Evolutionary conservation across 768 basidiomycete species (phyloP), one percentile per base, ranked within the genome.

Genomic region (Gloeopeniophorella convolvens): DNA sequence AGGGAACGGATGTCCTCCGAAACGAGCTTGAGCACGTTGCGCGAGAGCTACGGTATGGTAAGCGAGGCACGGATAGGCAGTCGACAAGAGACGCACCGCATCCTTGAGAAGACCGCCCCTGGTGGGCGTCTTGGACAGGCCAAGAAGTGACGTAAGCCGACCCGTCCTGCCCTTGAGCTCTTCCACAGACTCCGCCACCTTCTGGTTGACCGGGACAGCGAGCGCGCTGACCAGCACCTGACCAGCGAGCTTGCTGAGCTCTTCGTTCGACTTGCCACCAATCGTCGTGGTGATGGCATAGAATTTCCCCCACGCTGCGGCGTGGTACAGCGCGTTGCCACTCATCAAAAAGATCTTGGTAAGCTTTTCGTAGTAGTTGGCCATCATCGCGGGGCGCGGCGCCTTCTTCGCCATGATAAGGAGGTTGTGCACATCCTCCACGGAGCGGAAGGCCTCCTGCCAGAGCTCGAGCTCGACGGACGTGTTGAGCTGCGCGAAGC

Each of bases 381-480:
- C 91, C 94, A 98, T 97, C 92, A 97, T 95, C 11, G 84, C 77
- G 0, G 91, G 90, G 28, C 91, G 83, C 1, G 92, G 90, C 0
- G 89, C 82, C 68, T 93, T 95, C 67, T 95, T 95, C 24, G 88
- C 86, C 79, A 91, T 83, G 10, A 84, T 89, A 57, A 99, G 80
- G 30, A 98, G 78, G 61, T 93, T 92, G 72, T 98, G 95, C 32
- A 97, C 89, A 66, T 99, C 95, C 67, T 99, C 95, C 53, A 97
- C 92, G 34, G 91, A 92, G 53, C 95, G 87, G 79, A 97, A 99
- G 9, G 92, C 95, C 63, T 97, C 95, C 63, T 97, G 94, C 95
- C 95, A 99, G 23, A 99, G 77, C 69, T 99, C 95, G 56, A 99
- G 83, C 66, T 98, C 93, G 59, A 98, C 93, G 1, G 93, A 93